phyloP scores from a whole-genome alignment of 192 early-diverging fungal genomes.

The Martensiomyces pterosporus region DNA sequence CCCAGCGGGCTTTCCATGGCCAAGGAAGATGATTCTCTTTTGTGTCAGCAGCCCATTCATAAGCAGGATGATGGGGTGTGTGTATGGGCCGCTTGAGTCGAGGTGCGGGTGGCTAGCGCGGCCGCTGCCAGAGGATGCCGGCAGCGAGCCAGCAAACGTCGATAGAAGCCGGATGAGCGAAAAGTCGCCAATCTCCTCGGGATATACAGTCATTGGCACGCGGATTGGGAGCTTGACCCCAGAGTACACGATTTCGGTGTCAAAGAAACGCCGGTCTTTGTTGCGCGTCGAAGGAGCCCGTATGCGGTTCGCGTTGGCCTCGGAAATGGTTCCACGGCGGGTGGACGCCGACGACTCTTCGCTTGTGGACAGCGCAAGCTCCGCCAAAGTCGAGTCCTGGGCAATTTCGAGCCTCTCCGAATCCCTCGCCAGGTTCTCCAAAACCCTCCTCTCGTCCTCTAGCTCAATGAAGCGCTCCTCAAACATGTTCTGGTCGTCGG shows the following conservation, averaged over 20 bases:
- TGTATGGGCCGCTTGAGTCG: conserved; percentile 76
- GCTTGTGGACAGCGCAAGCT: conserved; percentile 10
- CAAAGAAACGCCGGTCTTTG: conserved; percentile 85
- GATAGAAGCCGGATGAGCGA: conserved; percentile 76
- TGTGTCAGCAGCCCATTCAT: conserved; percentile 90
- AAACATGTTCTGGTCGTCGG: conserved; percentile 81
- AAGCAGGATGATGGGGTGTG: conserved; percentile 82
- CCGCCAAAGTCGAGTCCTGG: conserved; percentile 26
- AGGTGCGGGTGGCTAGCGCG: conserved; percentile 76
- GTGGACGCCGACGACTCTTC: conserved; percentile 25
- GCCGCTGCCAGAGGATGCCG: conserved; percentile 43
- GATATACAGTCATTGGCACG: conserved; percentile 79
- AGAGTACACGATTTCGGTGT: conserved; percentile 81
- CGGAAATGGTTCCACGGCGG: conserved; percentile 51
- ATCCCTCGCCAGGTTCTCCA: conserved; percentile 22
- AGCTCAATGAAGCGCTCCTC: conserved; percentile 68
- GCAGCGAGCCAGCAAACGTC: conserved; percentile 57
- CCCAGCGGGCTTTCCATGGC: conserved; percentile 81
- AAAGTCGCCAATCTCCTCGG: conserved; percentile 91
- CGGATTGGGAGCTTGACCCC: conserved; percentile 82
- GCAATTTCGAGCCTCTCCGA: conserved; percentile 17
- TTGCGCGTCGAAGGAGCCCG: conserved; percentile 54
- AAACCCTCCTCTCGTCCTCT: conserved; percentile 28
- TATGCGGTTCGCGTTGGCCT: conserved; percentile 44
- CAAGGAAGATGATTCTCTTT: conserved; percentile 89